Conservation (phyloP, 2,329 filamentous ascomycete species). For the Purpureocillium takamizusanense region DNA sequence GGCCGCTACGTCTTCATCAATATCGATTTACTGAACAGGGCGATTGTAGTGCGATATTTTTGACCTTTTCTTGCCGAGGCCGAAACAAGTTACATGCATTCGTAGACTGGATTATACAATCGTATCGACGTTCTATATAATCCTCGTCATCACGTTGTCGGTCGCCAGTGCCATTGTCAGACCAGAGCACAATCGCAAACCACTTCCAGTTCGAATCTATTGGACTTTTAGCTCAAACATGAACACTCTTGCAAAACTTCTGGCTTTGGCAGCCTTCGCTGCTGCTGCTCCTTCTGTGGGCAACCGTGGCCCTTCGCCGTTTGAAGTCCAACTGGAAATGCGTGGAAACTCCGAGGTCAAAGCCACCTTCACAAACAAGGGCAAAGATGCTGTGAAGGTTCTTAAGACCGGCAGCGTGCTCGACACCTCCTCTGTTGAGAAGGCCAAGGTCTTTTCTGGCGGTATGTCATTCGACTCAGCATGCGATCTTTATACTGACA, state of each 20-base stretch:
- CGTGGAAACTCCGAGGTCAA: conserved; percentile 44
- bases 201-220: too few relatives aligned
- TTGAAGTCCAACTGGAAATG: conserved; percentile 36
- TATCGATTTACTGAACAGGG: too few relatives aligned
- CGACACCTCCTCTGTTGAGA: conserved; percentile 42
- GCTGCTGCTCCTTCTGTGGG: conserved; percentile 21
- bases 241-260: conserved; percentile 27
- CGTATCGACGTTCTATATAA: too few relatives aligned
- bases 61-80: too few relatives aligned
- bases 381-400: conserved; percentile 37
- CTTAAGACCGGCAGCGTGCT: conserved; percentile 45
- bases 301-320: conserved; percentile 27
- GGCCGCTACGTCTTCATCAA: too few relatives aligned
- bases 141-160: too few relatives aligned
- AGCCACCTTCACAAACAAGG: conserved; percentile 44
- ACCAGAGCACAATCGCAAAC: too few relatives aligned
- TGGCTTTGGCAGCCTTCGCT: conserved; percentile 24
- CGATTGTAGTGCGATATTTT: too few relatives aligned
- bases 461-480: conserved; percentile 15
- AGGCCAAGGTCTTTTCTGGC: conserved; percentile 38
- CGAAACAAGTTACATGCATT: too few relatives aligned
- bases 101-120: too few relatives aligned
- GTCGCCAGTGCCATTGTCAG: too few relatives aligned
- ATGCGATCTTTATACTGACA: too few relatives aligned
- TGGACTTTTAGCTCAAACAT: conserved; percentile 15